These are phyloP conservation scores for Sugiyamaella mastotermitis DNA, from an alignment of 805 yeast species.

Conservation along the genomic window DNA sequence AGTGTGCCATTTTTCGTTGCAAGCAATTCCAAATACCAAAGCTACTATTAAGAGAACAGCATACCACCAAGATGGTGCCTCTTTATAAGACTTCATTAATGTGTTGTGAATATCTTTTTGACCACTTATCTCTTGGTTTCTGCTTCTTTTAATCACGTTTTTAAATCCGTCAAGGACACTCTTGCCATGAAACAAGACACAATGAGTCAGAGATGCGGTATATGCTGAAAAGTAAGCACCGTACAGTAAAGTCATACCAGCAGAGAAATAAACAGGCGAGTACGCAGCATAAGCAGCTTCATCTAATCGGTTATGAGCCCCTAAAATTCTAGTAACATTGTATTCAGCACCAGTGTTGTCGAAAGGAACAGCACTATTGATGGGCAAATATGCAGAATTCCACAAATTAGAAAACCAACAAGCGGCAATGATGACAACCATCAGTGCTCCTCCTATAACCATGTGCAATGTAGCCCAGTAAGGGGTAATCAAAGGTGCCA, in stretches of 20 bases:
- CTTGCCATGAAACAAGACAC: conserved; percentile 9
- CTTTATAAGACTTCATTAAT: conserved; percentile 50
- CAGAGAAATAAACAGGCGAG: conserved; percentile 54
- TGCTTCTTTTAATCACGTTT: conserved; percentile 7
- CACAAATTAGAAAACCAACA: conserved; percentile 42
- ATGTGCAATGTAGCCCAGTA: conserved; percentile 31
- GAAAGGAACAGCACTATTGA: conserved; percentile 47
- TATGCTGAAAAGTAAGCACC: conserved; percentile 50
- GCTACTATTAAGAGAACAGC: conserved; percentile 40
- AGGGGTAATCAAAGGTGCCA: conserved; percentile 38
- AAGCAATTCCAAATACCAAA: conserved; percentile 38
- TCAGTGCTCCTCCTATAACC: conserved; percentile 39
- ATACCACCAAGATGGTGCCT: conserved; percentile 76
- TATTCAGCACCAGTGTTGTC: conserved; percentile 47
- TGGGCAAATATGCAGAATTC: conserved; percentile 53
- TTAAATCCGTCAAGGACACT: conserved; percentile 21
- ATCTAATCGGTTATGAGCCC: conserved; percentile 35
- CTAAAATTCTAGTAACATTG: conserved; percentile 42
- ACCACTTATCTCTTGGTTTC: conserved; percentile 41
- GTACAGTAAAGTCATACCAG: conserved; percentile 47
- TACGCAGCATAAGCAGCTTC: conserved; percentile 39
- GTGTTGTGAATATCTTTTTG: conserved; percentile 18
- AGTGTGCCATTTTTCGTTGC: conserved; percentile 35
- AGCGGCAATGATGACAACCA: conserved; percentile 37
- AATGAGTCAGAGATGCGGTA: conserved; percentile 47